Evolutionary conservation across 2,329 filamentous ascomycete genomes (phyloP).

Genomic region (Didymella pomorum): DNA sequence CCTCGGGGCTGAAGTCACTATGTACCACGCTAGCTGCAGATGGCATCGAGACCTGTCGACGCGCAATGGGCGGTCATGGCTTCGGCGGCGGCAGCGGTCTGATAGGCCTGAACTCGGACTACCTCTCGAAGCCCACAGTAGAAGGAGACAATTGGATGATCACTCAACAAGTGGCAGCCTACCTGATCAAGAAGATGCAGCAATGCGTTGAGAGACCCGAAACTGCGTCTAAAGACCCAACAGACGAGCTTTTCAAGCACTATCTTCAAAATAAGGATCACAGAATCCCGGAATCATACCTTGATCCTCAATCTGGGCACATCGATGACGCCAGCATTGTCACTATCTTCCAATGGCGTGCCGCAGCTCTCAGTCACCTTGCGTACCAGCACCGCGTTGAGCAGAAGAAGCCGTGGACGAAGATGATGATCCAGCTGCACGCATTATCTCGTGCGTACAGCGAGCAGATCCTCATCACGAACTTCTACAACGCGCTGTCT

Average conservation of each 20-base stretch:
- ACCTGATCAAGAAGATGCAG: constrained; percentile 62
- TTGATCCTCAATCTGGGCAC: constrained; percentile 31
- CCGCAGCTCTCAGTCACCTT: constrained; percentile 53
- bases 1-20: constrained; percentile 62
- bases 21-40: constrained; percentile 63
- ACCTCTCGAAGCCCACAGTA: constrained; percentile 63
- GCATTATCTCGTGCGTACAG: constrained; percentile 57
- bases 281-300: constrained; percentile 37
- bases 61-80: constrained; percentile 63
- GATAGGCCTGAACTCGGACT: constrained; percentile 61
- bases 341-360: constrained; percentile 56
- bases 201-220: constrained; percentile 49
- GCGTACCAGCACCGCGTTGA: constrained; percentile 57
- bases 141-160: constrained; percentile 68
- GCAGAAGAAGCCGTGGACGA: constrained; percentile 59
- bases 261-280: constrained; percentile 49
- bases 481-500: constrained; percentile 55
- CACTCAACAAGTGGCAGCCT: constrained; percentile 61
- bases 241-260: constrained; percentile 53
- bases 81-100: constrained; percentile 63
- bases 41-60: constrained; percentile 62
- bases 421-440: constrained; percentile 54
- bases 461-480: constrained; percentile 58
- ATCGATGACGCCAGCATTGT: constrained; percentile 53
- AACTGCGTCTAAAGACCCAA: constrained; percentile 46